Evolutionary conservation across 1,139 yeast genomes (phyloP), one percentile per base, ranked within the genome.

Genomic region (Taphrina pruni): DNA sequence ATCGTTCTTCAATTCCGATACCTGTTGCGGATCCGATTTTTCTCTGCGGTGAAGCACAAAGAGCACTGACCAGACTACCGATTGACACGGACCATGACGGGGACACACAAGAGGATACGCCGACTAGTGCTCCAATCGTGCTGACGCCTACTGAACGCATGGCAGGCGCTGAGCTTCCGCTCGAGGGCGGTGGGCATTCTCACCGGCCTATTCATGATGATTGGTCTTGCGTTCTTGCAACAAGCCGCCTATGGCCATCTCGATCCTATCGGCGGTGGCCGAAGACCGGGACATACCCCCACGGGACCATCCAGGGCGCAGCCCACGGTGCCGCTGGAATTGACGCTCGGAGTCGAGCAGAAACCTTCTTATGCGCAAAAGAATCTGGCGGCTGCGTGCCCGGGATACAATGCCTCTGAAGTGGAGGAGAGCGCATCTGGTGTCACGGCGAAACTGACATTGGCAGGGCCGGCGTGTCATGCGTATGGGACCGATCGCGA

Each of bases 401-500:
- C 65, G 26, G 65, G 65, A 6, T 60, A 60, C 35, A 46, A 9
- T 17, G 43, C 46, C 11, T 45, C 65, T 7, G n/a, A 60, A 6
- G 32, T 60, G 45, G n/a, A 26, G 26, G 36, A 60, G 9, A 36
- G 35, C 8, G 38, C 26, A 35, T 14, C 14, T 72, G 21, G 78
- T 72, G 39, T 67, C 17, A 21, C 32, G 21, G 70, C 70, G 20
- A 12, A 11, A 21, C 56, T 67, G 7, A 35, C 54, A 9, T 32
- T 79, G 60, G 75, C 74, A 39, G 75, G 76, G 8, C 74, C 75
- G 17, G 75, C 79, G 21, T 71, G 73, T 58, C 75, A 79, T 72
- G 75, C 76, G 26, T 79, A 78, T 71, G 81, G 81, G 48, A 75
- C 74, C 32, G 81, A 79, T 70, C 75, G 77, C 65, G 75, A 75